Percentiles rank a stretch among this genome's conserved stretches.
Conservation (phyloP, 345 rosid genomes). For the Brassica nigra region DNA sequence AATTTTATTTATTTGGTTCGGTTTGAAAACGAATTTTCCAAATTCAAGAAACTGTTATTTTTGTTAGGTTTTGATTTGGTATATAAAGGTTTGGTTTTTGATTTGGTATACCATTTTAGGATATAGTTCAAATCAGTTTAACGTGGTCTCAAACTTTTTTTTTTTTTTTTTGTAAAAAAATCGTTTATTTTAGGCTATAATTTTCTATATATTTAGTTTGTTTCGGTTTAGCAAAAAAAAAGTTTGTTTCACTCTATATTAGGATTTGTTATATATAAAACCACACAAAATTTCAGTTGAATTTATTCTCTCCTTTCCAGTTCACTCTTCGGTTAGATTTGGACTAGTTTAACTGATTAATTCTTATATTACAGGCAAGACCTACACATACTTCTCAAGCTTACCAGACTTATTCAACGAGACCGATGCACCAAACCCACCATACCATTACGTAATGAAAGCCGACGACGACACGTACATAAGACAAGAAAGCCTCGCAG, state of each 20-base stretch:
- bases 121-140: neutral
- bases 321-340: neutral
- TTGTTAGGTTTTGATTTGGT: neutral
- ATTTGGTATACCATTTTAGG: neutral
- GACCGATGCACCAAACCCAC: constrained; percentile 47
- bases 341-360: neutral
- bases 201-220: too few species aligned
- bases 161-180: neutral
- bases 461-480: constrained; percentile 74
- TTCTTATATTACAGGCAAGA: constrained; percentile 47
- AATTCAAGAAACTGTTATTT: neutral
- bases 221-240: too few species aligned
- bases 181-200: neutral
- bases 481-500: constrained; percentile 53
- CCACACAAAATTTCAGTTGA: neutral
- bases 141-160: neutral
- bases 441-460: constrained; percentile 89
- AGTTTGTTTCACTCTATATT: neutral
- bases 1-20: neutral
- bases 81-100: neutral
- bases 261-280: neutral
- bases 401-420: constrained; percentile 58
- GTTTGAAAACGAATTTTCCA: neutral
- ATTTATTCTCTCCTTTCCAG: neutral
- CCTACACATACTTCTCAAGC: constrained; percentile 79